A percentile compares a stretch with the other conserved stretches of the same genome.
phyloP scores from a whole-genome alignment of 768 basidiomycete species.

The Auricularia sp. region DNA sequence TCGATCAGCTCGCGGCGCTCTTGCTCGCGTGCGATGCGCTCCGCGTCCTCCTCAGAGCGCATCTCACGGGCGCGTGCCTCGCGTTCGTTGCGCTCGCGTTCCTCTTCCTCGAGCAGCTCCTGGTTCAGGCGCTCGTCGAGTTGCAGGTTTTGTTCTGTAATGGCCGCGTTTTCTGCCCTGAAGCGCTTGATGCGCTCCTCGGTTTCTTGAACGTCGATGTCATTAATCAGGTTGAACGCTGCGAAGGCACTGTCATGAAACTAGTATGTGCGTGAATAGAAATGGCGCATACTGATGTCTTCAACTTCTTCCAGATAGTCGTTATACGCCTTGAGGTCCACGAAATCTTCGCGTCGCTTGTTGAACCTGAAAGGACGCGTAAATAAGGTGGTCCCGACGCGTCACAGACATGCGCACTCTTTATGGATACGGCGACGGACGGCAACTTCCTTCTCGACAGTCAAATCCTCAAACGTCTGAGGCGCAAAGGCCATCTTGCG shows the following conservation, averaged over 20 bases:
- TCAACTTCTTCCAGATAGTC: constrained; percentile 96
- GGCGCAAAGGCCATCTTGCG: constrained; percentile 92
- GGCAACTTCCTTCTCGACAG: constrained; percentile 90
- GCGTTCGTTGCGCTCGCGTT: constrained; percentile 60
- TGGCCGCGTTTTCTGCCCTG: constrained; percentile 67
- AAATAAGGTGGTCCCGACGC: neutral
- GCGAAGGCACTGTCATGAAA: constrained; percentile 6
- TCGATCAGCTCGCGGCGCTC: constrained; percentile 68
- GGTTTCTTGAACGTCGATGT: constrained; percentile 68
- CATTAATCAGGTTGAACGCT: constrained; percentile 96
- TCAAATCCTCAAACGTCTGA: constrained; percentile 88
- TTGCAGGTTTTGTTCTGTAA: constrained; percentile 77
- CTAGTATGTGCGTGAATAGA: constrained; percentile 3
- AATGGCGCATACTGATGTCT: constrained; percentile 56
- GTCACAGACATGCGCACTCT: constrained; percentile 45
- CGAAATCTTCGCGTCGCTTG: constrained; percentile 85
- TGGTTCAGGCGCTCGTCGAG: constrained; percentile 71
- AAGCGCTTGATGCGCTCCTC: constrained; percentile 76
- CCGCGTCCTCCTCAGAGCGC: constrained; percentile 61
- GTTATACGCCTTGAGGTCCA: constrained; percentile 70
- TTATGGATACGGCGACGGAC: constrained; percentile 79
- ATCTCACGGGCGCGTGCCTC: constrained; percentile 59
- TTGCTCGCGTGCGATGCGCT: constrained; percentile 66
- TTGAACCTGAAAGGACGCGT: constrained; percentile 59
- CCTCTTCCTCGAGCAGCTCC: constrained; percentile 68